Evolutionary conservation across 139 green algal genomes (phyloP), one percentile per base, ranked within the genome.

Genomic region (Penium margaritaceum): DNA sequence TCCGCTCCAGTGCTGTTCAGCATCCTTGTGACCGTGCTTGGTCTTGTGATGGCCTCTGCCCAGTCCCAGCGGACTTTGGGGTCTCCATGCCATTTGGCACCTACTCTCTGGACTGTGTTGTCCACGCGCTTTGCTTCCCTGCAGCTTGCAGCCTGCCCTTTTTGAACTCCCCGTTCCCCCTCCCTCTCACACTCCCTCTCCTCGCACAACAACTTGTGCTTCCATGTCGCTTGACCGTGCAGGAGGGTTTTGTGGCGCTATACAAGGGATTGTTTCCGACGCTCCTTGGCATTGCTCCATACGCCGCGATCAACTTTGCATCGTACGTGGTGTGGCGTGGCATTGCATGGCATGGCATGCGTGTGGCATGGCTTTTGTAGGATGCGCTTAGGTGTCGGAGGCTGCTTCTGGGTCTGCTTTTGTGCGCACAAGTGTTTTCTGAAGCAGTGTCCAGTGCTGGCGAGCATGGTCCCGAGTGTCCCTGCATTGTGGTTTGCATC

Each of bases 291-390:
- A 92, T 96, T 39, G 92, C 92, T 27, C 92, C 92, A 19, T 97
- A 95, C 67, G 87, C 89, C 0, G 92, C 92, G 15, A 70, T 96
- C 63, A 96, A 97, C 79, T 97, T 97, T 86, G 87, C 90, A 4
- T 87, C 84, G 0, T 96, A 96, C 63, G 55, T 60, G 41, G 41
- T 12, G 12, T 51, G 41, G 9, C 12, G 9, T 12, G 12, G 12
- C 41, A 21, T 12, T 51, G 9, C 12, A 21, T 51, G 12, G 41
- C 41, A 51, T 51, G 41, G 5, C 47, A 2, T 60, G 14, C 47
- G 19, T 24, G 47, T 24, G n/a, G 3, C 44, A 55, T 55, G n/a
- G n/a, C n/a, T n/a, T 51, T 12, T 12, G 9, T 51, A 7, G 9
- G 9, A 51, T 21, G 9, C 41, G n/a, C n/a, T n/a, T n/a, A n/a